These are phyloP conservation scores for Xylaria sp. DNA, from an alignment of 2,329 filamentous ascomycete species.

Conservation along the genomic window DNA sequence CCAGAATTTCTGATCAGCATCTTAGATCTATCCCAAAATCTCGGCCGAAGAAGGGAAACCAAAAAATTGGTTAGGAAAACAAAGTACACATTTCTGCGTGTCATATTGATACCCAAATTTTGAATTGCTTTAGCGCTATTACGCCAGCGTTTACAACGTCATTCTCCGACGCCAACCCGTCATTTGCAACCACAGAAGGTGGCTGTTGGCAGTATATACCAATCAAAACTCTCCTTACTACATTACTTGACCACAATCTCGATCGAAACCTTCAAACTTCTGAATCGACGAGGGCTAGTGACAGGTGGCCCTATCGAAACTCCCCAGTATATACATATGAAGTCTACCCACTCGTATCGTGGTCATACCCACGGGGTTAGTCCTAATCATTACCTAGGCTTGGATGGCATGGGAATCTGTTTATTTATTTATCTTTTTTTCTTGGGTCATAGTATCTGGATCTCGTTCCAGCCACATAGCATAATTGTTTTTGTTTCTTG, in stretches of 20 bases:
- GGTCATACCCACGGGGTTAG: conserved; percentile 7
- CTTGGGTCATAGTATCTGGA: conserved; percentile 13
- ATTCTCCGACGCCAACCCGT: conserved; percentile 5
- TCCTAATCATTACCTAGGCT: not conserved
- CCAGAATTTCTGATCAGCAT: conserved; percentile 82
- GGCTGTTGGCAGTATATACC: conserved; percentile 17
- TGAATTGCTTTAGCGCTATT: conserved; percentile 18
- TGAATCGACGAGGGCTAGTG: not conserved
- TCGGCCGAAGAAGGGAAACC: not conserved
- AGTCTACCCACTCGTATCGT: conserved; percentile 12
- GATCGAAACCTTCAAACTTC: not conserved
- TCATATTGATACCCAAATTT: conserved; percentile 35
- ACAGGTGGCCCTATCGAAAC: conserved; percentile 2
- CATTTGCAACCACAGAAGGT: not conserved
- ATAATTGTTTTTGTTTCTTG: conserved; percentile 22
- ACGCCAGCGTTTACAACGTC: not conserved
- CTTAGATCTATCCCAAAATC: not conserved
- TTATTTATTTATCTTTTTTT: not conserved
- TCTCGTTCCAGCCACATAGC: conserved; percentile 14
- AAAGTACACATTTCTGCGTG: conserved; percentile 13
- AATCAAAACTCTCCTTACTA: conserved; percentile 3
- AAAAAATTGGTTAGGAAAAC: conserved; percentile 8
- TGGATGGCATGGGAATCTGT: conserved; percentile 1
- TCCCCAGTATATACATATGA: conserved; percentile 20
- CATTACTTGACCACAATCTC: not conserved